A percentile compares a stretch with the other conserved stretches of the same genome.
These are phyloP conservation scores for Plicaturopsis crispa DNA, from an alignment of 768 basidiomycete species.

Conservation along the genomic window DNA sequence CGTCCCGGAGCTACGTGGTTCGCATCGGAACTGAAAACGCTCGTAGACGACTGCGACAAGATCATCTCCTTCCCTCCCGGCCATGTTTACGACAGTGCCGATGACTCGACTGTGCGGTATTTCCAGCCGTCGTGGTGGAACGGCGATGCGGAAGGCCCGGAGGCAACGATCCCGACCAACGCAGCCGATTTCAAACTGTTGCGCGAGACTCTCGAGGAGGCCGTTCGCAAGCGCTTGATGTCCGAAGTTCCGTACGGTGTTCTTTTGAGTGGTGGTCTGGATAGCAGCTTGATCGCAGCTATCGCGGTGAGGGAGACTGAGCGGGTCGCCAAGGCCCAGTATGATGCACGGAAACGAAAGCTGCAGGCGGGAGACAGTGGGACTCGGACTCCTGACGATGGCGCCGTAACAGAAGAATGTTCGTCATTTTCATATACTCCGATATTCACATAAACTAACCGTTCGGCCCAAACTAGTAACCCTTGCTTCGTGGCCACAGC, in stretches of 20 bases:
- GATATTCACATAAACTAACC: constrained; percentile 9
- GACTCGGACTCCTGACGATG: constrained; percentile 42
- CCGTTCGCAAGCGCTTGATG: constrained; percentile 94
- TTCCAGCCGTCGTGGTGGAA: constrained; percentile 88
- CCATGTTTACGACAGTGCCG: constrained; percentile 87
- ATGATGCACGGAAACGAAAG: constrained; percentile 59
- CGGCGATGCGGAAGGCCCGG: constrained; percentile 61
- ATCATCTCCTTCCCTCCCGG: constrained; percentile 97
- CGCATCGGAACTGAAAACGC: constrained; percentile 91
- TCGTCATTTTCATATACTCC: constrained; percentile 7
- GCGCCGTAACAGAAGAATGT: constrained; percentile 49
- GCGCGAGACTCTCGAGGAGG: constrained; percentile 79
- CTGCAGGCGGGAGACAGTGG: constrained; percentile 47
- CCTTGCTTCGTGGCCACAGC: constrained; percentile 85
- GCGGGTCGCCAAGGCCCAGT: constrained; percentile 76
- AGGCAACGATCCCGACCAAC: constrained; percentile 48
- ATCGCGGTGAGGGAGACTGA: constrained; percentile 95
- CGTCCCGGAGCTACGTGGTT: constrained; percentile 83
- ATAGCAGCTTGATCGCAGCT: constrained; percentile 92
- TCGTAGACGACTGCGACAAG: constrained; percentile 87
- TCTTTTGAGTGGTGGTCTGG: constrained; percentile 88
- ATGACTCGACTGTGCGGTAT: constrained; percentile 73
- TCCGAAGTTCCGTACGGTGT: constrained; percentile 98
- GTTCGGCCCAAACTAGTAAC: no score
- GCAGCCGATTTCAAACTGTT: constrained; percentile 60